These are phyloP conservation scores for Arthrinium puccinioides DNA, from an alignment of 2,329 filamentous ascomycete species.

Conservation along the genomic window DNA sequence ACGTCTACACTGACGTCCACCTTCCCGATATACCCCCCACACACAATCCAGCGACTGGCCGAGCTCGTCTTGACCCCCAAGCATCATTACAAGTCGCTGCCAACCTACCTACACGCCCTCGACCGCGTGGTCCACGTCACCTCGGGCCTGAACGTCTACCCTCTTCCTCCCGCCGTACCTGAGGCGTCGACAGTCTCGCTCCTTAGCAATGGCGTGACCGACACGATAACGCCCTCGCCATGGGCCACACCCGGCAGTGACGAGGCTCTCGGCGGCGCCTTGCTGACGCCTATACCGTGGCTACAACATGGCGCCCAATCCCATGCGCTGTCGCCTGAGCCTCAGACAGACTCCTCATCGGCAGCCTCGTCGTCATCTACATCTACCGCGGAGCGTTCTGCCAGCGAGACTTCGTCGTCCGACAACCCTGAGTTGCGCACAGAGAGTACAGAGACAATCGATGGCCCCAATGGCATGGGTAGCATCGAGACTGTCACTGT, in stretches of 20 bases:
- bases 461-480: constrained; percentile 71
- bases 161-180: constrained; percentile 62
- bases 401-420: constrained; percentile 25
- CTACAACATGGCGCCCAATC: constrained; percentile 33
- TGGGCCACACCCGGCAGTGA: constrained; percentile 62
- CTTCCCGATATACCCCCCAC: constrained; percentile 72
- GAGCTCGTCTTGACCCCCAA: constrained; percentile 76
- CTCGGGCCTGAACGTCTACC: constrained; percentile 72
- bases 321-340: constrained; percentile 12
- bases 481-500: constrained; percentile 77
- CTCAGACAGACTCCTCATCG: not conserved
- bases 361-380: constrained; percentile 2
- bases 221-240: constrained; percentile 29
- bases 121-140: constrained; percentile 89
- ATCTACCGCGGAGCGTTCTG: constrained; percentile 3
- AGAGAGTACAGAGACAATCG: constrained; percentile 72
- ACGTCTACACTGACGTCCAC: constrained; percentile 51
- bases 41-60: constrained; percentile 86
- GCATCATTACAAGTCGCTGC: constrained; percentile 72
- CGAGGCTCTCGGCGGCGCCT: constrained; percentile 80
- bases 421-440: constrained; percentile 58
- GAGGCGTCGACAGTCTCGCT: constrained; percentile 46
- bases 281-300: constrained; percentile 94
- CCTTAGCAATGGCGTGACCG: constrained; percentile 55
- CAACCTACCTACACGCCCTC: constrained; percentile 82